Evolutionary conservation across 345 rosid genomes (phyloP), one percentile per base, ranked within the genome.

Genomic region (rapeseed (Brassica napus)): DNA sequence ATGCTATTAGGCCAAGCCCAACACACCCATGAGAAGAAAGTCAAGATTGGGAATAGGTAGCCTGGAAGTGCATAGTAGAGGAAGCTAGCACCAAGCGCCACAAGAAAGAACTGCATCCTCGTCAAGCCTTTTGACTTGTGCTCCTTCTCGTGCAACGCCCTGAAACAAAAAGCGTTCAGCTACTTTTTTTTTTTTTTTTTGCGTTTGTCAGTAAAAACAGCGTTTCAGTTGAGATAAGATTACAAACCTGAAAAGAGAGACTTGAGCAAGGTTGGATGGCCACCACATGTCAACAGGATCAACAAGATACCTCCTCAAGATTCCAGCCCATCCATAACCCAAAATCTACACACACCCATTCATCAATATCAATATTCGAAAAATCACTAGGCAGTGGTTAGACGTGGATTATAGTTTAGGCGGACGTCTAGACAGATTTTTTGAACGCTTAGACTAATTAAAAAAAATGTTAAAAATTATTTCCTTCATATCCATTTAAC

Each of bases 271-370:
- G 70, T 93, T 96, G 1, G 99, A 68, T 52, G 99, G 99, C 99
- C 99, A 96, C 99, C 99, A 96, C 99, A 96, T 96, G 77, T 96
- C 98, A 6, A 85, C 94, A 31, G 99, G 99, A 84, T 96, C 92
- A 71, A 96, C 99, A 76, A 96, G 72, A 83, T 91, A 96, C 89
- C 88, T 92, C 88, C 97, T 89, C 12, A 96, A 82, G 88, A 96
- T 88, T 44, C 99, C 99, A 78, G 99, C 99, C 99, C 99, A 96
- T 26, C 99, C 99, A 76, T 96, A 96, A 3, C 99, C 99, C 84
- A 96, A 54, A 28, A 96, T 60, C 99, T 94, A 83, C 71, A 73
- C 57, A 61, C 8, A 23, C 9, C 44, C 16, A 21, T 8, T 67
- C n/a, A 57, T 47, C 55, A 61, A n/a, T n/a, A 14, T 49, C 57